phyloP scores from a whole-genome alignment of 768 basidiomycete species.

The Suillus clintonianus region DNA sequence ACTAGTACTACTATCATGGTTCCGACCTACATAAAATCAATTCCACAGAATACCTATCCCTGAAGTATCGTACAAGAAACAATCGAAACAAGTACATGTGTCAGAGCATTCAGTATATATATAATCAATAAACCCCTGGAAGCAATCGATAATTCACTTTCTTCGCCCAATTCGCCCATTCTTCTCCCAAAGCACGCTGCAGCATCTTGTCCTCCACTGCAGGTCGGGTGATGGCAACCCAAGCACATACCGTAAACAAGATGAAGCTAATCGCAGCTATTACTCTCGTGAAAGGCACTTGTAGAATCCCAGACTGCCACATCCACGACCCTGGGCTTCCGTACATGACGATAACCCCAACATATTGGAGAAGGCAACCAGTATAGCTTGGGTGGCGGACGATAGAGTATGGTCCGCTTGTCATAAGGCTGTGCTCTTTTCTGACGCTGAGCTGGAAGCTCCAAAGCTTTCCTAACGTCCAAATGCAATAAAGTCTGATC shows the following conservation, averaged over 20 bases:
- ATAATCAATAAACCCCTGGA: slow-evolving; percentile 29
- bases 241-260: slow-evolving; percentile 13
- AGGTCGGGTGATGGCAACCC: not conserved
- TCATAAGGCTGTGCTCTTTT: slow-evolving; percentile 25
- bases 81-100: too few species aligned
- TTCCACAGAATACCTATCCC: too few species aligned
- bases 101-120: too few species aligned
- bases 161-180: slow-evolving; percentile 34
- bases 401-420: slow-evolving; percentile 25
- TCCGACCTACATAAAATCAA: too few species aligned
- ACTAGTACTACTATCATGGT: too few species aligned
- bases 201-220: slow-evolving; percentile 32
- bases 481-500: slow-evolving; percentile 28
- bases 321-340: slow-evolving; percentile 13
- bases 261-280: slow-evolving; percentile 23
- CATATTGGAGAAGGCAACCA: slow-evolving; percentile 10
- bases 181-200: slow-evolving; percentile 28
- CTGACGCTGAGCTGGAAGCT: slow-evolving; percentile 28
- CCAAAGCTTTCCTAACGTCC: slow-evolving; percentile 24
- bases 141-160: slow-evolving; percentile 33
- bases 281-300: not conserved
- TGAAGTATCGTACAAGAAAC: too few species aligned
- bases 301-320: slow-evolving; percentile 11
- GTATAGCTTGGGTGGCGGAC: slow-evolving; percentile 34
- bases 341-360: slow-evolving; percentile 6